Base-by-base conservation (phyloP, 352 stramenopile species). In the Pelagophyceae sp. region DNA sequence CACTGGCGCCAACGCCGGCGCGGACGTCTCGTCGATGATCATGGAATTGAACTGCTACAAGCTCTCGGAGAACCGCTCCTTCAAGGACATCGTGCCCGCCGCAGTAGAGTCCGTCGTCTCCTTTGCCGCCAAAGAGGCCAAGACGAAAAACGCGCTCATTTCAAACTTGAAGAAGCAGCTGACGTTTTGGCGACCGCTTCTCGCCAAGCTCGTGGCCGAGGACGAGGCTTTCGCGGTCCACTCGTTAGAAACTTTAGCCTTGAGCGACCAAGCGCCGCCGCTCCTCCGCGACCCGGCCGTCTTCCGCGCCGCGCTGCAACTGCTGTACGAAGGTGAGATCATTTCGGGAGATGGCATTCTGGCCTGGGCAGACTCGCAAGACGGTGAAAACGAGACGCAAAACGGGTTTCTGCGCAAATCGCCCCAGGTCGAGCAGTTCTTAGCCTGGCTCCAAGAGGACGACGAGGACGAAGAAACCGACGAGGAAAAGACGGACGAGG, bases 261-360 rank as follows among this genome's bases (percentile, higher is more conserved):
- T 84, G 51, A 96, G 97, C 82, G 91, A 92, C 58, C 96, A 96
- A 80, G 78, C 97, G 64, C 83, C 97, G 64, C 92, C 97, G 83
- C 95, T 88, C 20, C 87, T 96, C 75, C 91, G 96, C 83, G 90
- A 97, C 78, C 80, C 85, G 1, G 85, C 88, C 50, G 82, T 84
- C 61, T 97, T 97, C 82, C 92, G 93, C 64, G 96, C 96, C 81
- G 79, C 97, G 63, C 84, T 98, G 64, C 93, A 97, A 83, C 95
- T 88, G 17, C 87, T 96, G 74, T 92, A 97, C 83, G 90, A 97
- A 77, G 81, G 95, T 60, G 93, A 97, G 72, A 93, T 94, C 86
- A 84, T 97, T 27, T 87, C 86, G 45, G 93, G 97, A 61, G 92
- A 97, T 35, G 88, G 92, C 31, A 94, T 98, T 77, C 84, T 97